Evolutionary conservation across 345 rosid species (phyloP).

Genomic region (Garcia nutans): DNA sequence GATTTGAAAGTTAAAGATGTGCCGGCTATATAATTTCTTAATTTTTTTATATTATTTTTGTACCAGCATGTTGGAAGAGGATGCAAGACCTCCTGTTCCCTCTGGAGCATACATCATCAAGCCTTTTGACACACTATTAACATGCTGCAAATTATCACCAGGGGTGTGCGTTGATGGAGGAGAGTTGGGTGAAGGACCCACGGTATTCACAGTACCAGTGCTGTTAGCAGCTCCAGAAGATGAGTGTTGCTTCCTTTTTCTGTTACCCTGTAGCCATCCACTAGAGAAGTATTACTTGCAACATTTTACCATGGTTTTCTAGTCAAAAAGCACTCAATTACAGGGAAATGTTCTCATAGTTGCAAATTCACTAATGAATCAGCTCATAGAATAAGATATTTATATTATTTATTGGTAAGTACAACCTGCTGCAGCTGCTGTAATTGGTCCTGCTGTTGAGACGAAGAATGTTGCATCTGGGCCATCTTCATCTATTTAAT

Average conservation of each 20-base stretch:
- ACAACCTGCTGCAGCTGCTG: constrained; percentile 54
- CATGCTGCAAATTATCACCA: constrained; percentile 55
- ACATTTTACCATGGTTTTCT: background rate
- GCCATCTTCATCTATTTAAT: constrained; percentile 50
- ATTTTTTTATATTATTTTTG: background rate
- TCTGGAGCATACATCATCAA: constrained; percentile 43
- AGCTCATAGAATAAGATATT: constrained; percentile 8
- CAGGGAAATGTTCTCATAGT: background rate
- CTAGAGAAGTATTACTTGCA: constrained; percentile 14
- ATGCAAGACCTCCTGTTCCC: constrained; percentile 42
- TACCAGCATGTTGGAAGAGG: constrained; percentile 57
- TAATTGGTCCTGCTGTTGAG: constrained; percentile 51
- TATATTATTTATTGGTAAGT: constrained; percentile 10
- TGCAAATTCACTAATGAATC: constrained; percentile 11
- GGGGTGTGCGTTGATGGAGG: constrained; percentile 69
- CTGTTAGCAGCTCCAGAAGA: constrained; percentile 68
- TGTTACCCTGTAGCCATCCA: constrained; percentile 38
- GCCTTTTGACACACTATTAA: constrained; percentile 42
- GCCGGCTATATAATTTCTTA: background rate
- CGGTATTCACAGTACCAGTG: constrained; percentile 62
- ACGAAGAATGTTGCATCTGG: constrained; percentile 53
- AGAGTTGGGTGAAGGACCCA: constrained; percentile 58
- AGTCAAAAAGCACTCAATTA: background rate
- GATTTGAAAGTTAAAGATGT: background rate
- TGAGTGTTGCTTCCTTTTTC: constrained; percentile 62